Conservation (phyloP, 495 filamentous ascomycete genomes). For the Astrothelium macrocarpum region DNA sequence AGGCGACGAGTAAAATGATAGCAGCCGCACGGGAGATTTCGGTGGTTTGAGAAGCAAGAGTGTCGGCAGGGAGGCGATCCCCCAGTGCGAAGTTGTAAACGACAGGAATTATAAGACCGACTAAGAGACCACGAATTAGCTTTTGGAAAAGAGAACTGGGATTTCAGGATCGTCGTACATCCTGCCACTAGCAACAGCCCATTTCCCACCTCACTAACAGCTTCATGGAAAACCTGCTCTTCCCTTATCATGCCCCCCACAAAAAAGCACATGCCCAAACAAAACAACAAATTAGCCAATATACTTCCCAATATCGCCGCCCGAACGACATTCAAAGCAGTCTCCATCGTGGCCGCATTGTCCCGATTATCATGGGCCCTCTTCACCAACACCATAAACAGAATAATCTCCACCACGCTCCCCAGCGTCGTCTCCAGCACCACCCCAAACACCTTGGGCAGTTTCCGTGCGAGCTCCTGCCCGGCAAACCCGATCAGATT, state of each 20-base stretch:
- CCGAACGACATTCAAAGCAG: conserved; percentile 53
- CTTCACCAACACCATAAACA: conserved; percentile 23
- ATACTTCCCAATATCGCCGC: conserved; percentile 77
- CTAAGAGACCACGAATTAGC: conserved; percentile 9
- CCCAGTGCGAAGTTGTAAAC: conserved; percentile 60
- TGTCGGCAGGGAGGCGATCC: conserved; percentile 27
- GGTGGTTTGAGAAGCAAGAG: conserved; percentile 42
- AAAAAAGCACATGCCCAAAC: conserved; percentile 46
- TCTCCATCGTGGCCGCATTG: neutral
- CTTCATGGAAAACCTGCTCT: conserved; percentile 24
- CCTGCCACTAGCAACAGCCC: conserved; percentile 68
- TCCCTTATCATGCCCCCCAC: conserved; percentile 22
- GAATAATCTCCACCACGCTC: conserved; percentile 22
- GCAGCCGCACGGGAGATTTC: conserved; percentile 67
- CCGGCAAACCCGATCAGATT: conserved; percentile 82
- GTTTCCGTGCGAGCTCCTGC: conserved; percentile 62
- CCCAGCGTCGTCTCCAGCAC: conserved; percentile 24
- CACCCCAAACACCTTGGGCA: conserved; percentile 20
- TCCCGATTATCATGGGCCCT: conserved; percentile 28
- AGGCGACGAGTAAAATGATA: conserved; percentile 70
- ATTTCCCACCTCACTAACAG: conserved; percentile 28
- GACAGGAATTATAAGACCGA: conserved; percentile 74
- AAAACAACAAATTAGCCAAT: conserved; percentile 60
- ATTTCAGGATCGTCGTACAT: conserved; percentile 17
- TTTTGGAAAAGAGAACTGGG: no score